Base-by-base conservation (phyloP, 768 basidiomycete genomes). In the Auricularia sp. region DNA sequence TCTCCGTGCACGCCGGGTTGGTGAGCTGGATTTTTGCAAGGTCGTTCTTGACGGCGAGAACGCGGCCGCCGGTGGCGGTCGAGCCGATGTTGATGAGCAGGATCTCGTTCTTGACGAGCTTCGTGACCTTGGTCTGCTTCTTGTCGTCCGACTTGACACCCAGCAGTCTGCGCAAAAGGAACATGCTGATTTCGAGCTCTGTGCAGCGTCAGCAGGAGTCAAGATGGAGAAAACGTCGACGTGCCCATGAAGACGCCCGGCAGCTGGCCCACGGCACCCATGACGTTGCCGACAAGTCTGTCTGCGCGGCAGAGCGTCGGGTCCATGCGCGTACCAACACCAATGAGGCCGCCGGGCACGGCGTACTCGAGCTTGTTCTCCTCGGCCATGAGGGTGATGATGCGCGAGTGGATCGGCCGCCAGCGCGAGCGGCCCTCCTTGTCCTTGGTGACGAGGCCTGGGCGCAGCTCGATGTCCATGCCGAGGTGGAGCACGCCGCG, bases 141-240 rank as follows among this genome's bases (percentile, higher is more conserved):
- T 95, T 97, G 79, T 98, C 97, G 76, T 98, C 96, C 29, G 94
- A 93, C 76, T 95, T 94, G 67, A 99, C 97, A 73, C 97, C 96
- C n/a, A 98, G 84, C 63, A 98, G 78, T 66, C 97, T 87, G 66
- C 97, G 91, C 39, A 99, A 88, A 36, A 98, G 80, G 87, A 98
- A 99, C 69, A 95, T 80, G 70, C 86, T 90, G 73, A 95, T 93
- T 75, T 95, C 93, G 63, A 95, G 81, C 75, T 95, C 93, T 92
- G 65, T 61, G 29, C 29, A 2, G 29, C 29, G 29, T 29, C 29
- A 67, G 53, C 29, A 61, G n/a, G 6, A 21, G 2, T 29, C 29
- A 29, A 29, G 12, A n/a, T 62, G 64, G 43, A 11, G 21, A 47
- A 33, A 53, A 5, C 35, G 29, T 42, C 7, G 0, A 67, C 76